Base-by-base conservation (phyloP, 345 rosid species). In the Acer campestre region DNA sequence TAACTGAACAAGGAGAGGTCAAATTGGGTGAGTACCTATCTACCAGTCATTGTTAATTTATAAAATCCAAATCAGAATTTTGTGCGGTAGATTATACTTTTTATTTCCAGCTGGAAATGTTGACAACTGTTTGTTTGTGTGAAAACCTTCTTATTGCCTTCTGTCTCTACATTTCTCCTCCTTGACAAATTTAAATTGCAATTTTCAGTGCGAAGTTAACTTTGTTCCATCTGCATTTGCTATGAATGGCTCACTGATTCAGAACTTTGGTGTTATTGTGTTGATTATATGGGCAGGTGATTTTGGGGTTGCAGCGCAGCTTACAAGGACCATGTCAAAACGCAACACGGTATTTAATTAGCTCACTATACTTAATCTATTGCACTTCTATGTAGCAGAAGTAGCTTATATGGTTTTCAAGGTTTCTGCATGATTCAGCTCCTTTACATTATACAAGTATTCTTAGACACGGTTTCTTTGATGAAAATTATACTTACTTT, bases 281-380 rank as follows among this genome's bases (percentile, higher is more conserved):
- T 35, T 75, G 67, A 42, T 61, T 51, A 61, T 67, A 42, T 63
- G 85, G 83, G 65, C 91, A 96, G 99, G 98, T 84, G 99, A 96
- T 86, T 96, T 96, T 90, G 99, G 99, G 76, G 99, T 96, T 83
- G 99, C 99, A 16, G 98, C 98, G 10, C 99, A 96, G 79, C 97
- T 96, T 79, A 96, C 99, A 7, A 88, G 99, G 82, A 96, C 99
- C 77, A 96, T 96, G 99, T 96, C 99, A 38, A 96, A 96, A 85
- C 93, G 97, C 77, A 96, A 96, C 80, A 96, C 99, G 81, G 99
- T 95, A 90, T 55, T 44, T 63, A 35, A 65, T 42, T 71, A n/a
- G 46, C 14, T 38, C 18, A 48, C 53, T 17, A 29, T 38, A 27
- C 49, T 23, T 75, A 18, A 48, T 10, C 27, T 70, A 1, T 27